Conservation (phyloP, 139 green algal species). For the Chlorella vulgaris region DNA sequence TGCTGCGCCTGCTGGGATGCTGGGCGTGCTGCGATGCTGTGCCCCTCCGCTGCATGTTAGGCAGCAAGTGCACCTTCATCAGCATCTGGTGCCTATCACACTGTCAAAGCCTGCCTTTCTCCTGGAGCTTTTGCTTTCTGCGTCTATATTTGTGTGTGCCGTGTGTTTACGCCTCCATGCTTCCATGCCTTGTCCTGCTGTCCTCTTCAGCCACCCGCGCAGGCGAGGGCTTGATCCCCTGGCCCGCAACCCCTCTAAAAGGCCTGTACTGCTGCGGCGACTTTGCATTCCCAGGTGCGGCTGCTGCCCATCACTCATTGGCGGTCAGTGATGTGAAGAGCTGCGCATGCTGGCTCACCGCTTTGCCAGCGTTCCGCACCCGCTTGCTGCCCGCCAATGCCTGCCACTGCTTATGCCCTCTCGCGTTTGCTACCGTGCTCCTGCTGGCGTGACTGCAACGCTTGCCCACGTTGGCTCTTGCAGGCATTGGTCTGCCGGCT, state of each 20-base stretch:
- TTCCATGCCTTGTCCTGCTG: not conserved
- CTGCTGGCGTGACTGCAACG: too few relatives aligned
- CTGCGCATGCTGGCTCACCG: too few relatives aligned
- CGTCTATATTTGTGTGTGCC: not conserved
- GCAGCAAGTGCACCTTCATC: too few relatives aligned
- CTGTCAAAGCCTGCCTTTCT: not conserved
- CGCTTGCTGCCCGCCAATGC: too few relatives aligned
- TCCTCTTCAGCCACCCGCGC: conserved; percentile 24
- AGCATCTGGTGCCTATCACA: too few relatives aligned
- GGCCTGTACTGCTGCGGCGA: conserved; percentile 80
- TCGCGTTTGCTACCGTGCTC: too few relatives aligned
- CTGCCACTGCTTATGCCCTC: too few relatives aligned
- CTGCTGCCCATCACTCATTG: not conserved
- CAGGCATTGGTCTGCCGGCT: conserved; percentile 90
- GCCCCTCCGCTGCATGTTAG: too few relatives aligned
- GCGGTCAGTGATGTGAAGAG: not conserved
- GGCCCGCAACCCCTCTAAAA: conserved; percentile 75
- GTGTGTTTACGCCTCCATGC: too few relatives aligned
- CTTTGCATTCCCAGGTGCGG: conserved; percentile 74
- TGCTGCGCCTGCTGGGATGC: not conserved
- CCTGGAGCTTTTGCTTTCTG: not conserved
- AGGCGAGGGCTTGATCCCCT: conserved; percentile 69
- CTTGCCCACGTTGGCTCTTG: too few relatives aligned
- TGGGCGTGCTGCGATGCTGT: not conserved
- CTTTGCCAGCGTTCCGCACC: too few relatives aligned